Evolutionary conservation across 768 basidiomycete species (phyloP).

Genomic region (Pulveroboletus ravenelii): DNA sequence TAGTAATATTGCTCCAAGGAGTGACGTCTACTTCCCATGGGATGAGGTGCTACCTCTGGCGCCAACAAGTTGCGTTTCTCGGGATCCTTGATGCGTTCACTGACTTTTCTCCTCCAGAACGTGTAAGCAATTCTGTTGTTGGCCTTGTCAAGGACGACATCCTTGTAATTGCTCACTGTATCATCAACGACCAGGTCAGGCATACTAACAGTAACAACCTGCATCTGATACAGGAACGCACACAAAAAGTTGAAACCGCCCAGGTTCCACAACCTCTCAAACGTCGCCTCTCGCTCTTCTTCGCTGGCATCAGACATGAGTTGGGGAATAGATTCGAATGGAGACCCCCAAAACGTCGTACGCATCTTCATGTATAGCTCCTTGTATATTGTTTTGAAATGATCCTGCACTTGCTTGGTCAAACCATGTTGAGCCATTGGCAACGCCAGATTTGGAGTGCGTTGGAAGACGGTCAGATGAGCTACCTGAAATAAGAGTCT

Average conservation of each 20-base stretch:
- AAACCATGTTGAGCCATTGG: constrained; percentile 7
- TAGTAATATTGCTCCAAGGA: constrained; percentile 11
- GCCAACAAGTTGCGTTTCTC: constrained; percentile 12
- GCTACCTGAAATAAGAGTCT: not conserved
- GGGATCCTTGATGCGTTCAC: constrained; percentile 10
- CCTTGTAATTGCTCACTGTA: constrained; percentile 7
- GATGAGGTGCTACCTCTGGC: constrained; percentile 9
- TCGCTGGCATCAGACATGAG: constrained; percentile 1
- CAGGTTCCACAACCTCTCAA: constrained; percentile 8
- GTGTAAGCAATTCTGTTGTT: constrained; percentile 3
- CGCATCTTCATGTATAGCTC: constrained; percentile 2
- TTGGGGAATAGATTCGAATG: not conserved
- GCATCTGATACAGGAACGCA: not conserved
- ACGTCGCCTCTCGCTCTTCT: constrained; percentile 6
- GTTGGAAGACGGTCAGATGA: constrained; percentile 14
- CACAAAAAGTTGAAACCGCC: constrained; percentile 7
- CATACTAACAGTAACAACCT: too few relatives aligned
- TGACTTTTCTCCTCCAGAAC: constrained; percentile 15
- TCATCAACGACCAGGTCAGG: not conserved
- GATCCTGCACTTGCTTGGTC: constrained; percentile 3
- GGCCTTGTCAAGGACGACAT: not conserved
- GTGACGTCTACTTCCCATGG: constrained; percentile 5
- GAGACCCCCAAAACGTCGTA: not conserved
- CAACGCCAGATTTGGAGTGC: constrained; percentile 11
- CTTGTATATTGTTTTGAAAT: constrained; percentile 11